Evolutionary conservation across 2,329 filamentous ascomycete species (phyloP), one percentile per base, ranked within the genome.

Genomic region (Aphanoascus verrucosus): DNA sequence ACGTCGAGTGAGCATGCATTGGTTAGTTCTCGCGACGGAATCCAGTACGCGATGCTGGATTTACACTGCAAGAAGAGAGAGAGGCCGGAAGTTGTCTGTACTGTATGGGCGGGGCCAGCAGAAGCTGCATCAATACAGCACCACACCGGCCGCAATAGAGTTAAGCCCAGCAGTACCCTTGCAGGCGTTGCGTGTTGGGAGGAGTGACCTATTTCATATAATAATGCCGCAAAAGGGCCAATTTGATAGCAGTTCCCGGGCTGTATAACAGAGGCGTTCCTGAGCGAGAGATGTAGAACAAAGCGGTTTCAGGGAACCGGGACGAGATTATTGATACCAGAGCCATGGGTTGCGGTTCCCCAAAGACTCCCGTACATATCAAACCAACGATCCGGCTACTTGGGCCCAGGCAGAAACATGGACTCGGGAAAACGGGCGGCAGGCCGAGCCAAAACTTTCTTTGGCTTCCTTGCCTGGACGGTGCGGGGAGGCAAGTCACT

Each of bases 391-490:
- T 50, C 48, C 48, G 48, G 17, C 35, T 34, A 38, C 32, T 38
- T 11, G 48, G 48, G 42, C 34, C 48, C 48, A 20, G 48, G 48
- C 23, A 43, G 34, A 17, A 20, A 49, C 34, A 49, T 28, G 35
- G 47, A 15, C 37, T 34, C 37, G 48, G 40, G 17, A 50, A n/a
- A 49, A 49, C 40, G 38, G 48, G 11, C 34, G 37, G 37, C 48
- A 50, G 48, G 37, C 48, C 37, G 31, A 50, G 48, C 48, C 38
- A 50, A 43, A 50, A 43, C 46, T 43, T 8, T 17, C 34, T n/a
- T 23, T 40, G 7, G 31, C 19, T 43, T 43, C 7, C 23, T 28
- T 28, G 23, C 23, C 43, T 46, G 12, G 46, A n/a, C 19, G 28
- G 34, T 41, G 46, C 32, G 46, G 46, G 20, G 34, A 38, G 14